These are phyloP conservation scores for Reutealis trisperma DNA, from an alignment of 345 rosid genomes.

Conservation along the genomic window DNA sequence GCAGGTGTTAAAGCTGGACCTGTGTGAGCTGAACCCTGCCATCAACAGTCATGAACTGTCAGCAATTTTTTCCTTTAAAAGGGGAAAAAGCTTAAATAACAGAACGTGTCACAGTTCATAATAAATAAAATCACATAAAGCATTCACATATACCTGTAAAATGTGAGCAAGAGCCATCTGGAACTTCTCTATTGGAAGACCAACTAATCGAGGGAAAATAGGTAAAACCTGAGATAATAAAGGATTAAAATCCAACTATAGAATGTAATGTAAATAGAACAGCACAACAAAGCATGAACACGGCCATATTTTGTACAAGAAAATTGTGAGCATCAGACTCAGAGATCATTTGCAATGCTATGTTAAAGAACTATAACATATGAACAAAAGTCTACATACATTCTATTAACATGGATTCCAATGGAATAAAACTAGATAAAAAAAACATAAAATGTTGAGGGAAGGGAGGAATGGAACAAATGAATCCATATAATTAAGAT, in stretches of 20 bases:
- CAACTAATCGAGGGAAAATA: constrained; percentile 84
- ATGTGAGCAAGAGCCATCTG: constrained; percentile 94
- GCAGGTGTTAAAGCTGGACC: constrained; percentile 99
- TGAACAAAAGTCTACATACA: neutral
- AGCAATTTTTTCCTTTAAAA: neutral
- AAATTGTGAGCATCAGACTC: neutral
- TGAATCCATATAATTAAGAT: neutral
- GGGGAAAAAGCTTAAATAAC: neutral
- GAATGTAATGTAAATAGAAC: neutral
- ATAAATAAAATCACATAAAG: constrained; percentile 12
- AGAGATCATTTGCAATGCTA: neutral
- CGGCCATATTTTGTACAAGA: neutral
- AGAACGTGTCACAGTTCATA: neutral
- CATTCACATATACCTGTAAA: constrained; percentile 66
- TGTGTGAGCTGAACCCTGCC: constrained; percentile 97
- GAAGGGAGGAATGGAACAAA: neutral
- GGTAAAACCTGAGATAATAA: constrained; percentile 69
- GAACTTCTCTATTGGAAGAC: constrained; percentile 89
- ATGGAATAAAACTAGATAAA: neutral
- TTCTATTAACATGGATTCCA: neutral
- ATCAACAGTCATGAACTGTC: constrained; percentile 22
- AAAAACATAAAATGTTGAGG: neutral
- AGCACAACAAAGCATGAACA: neutral
- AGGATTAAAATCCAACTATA: neutral
- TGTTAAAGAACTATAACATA: neutral